These are phyloP conservation scores for Funneliformis caledonium DNA, from an alignment of 371 early-diverging fungal genomes.

Conservation along the genomic window DNA sequence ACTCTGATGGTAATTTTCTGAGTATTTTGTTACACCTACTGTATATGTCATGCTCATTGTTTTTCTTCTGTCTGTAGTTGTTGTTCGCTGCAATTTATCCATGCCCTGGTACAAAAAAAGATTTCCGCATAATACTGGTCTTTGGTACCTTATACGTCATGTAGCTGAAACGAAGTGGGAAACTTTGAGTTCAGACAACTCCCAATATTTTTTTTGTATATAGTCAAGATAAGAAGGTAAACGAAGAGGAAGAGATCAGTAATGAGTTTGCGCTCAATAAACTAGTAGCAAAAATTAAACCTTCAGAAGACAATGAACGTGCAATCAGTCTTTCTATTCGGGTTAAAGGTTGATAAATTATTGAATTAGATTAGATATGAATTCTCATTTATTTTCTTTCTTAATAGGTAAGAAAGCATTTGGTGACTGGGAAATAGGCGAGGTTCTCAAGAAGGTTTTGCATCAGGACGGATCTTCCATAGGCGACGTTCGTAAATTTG, in stretches of 20 bases:
- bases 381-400: conserved; percentile 16
- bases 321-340: conserved; percentile 21
- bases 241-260: background rate
- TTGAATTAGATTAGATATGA: background rate
- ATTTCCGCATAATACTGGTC: conserved; percentile 9
- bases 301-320: background rate
- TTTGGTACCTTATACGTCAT: conserved; percentile 7
- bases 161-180: background rate
- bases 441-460: conserved; percentile 6
- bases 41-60: background rate
- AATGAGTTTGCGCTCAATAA: conserved; percentile 3
- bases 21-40: background rate
- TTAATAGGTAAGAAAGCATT: conserved; percentile 19
- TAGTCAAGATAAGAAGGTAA: background rate
- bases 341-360: background rate
- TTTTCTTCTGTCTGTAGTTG: background rate
- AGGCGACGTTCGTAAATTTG: background rate
- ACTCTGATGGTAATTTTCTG: background rate
- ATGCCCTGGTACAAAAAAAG: background rate
- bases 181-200: background rate
- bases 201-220: background rate
- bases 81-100: background rate
- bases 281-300: background rate
- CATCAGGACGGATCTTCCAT: conserved; percentile 5
- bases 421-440: conserved; percentile 10